Conservation (phyloP, 495 filamentous ascomycete species). For the Saxispiralis lemnorum region DNA sequence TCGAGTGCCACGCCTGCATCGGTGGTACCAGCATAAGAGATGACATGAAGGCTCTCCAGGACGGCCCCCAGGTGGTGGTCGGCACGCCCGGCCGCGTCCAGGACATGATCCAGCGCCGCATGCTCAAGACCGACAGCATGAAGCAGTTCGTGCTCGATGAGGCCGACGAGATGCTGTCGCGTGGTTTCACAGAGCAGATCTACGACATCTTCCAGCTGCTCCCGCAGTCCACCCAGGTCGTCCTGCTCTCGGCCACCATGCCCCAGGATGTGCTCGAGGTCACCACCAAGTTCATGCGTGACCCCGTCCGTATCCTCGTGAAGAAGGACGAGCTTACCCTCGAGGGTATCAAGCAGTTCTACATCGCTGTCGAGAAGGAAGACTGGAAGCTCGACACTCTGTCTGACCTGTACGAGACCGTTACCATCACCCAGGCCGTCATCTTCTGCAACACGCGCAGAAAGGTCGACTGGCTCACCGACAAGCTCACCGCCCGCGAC, state of each 20-base stretch:
- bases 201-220: constrained; percentile 99
- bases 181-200: constrained; percentile 98
- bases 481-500: constrained; percentile 93
- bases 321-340: constrained; percentile 98
- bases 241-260: constrained; percentile 91
- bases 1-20: constrained; percentile 98
- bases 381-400: constrained; percentile 99
- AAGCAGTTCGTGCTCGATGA: constrained; percentile 99
- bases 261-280: constrained; percentile 98
- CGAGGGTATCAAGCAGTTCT: constrained; percentile 99
- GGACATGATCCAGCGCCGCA: constrained; percentile 96
- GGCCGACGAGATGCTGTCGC: constrained; percentile 96
- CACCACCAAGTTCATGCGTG: constrained; percentile 99
- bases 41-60: constrained; percentile 89
- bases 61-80: constrained; percentile 90
- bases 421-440: constrained; percentile 97
- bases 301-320: constrained; percentile 95
- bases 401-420: constrained; percentile 94
- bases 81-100: constrained; percentile 94
- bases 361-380: constrained; percentile 99
- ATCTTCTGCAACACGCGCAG: constrained; percentile 99
- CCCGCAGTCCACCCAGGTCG: constrained; percentile 92
- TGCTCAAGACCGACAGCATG: constrained; percentile 84
- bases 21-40: constrained; percentile 95
- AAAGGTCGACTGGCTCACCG: constrained; percentile 99